Conservation (phyloP, 78 protist genomes). For the Dictyostelium purpureum region DNA sequence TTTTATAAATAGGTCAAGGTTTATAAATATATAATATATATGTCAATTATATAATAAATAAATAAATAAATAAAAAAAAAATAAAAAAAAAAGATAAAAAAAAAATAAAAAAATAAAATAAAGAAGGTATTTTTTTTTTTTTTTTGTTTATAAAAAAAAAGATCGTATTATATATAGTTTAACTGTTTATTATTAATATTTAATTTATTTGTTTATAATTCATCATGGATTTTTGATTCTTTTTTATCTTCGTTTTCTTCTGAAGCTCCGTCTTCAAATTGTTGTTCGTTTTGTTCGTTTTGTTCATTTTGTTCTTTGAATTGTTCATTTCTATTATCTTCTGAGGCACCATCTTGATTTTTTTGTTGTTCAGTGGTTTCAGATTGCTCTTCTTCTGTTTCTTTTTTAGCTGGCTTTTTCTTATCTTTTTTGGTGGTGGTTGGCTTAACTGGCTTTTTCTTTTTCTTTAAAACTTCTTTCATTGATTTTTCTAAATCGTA, state of each 20-base stretch:
- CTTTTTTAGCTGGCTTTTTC: background rate
- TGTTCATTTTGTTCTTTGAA: no score
- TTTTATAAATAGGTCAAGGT: no score
- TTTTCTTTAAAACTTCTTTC: conserved; percentile 35
- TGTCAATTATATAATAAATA: no score
- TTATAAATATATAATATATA: no score
- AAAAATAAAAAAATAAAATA: background rate
- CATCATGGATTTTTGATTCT: conserved; percentile 33
- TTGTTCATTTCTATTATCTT: background rate
- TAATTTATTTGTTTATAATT: conserved; percentile 10
- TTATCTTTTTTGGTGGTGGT: background rate
- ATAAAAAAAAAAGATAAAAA: background rate
- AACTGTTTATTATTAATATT: no score
- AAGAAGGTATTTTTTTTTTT: background rate
- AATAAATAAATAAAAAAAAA: no score
- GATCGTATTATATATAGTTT: background rate
- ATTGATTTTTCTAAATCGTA: conserved; percentile 23
- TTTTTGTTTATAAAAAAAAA: background rate
- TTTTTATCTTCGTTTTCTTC: background rate
- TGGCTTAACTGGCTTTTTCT: conserved; percentile 12
- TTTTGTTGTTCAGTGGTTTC: background rate
- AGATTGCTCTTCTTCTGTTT: background rate
- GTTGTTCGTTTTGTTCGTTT: background rate
- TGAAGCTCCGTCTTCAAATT: background rate
- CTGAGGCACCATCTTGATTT: background rate